These are phyloP conservation scores for Zygosaccharomyces pseudorouxii DNA, from an alignment of 805 yeast species.

Conservation along the genomic window DNA sequence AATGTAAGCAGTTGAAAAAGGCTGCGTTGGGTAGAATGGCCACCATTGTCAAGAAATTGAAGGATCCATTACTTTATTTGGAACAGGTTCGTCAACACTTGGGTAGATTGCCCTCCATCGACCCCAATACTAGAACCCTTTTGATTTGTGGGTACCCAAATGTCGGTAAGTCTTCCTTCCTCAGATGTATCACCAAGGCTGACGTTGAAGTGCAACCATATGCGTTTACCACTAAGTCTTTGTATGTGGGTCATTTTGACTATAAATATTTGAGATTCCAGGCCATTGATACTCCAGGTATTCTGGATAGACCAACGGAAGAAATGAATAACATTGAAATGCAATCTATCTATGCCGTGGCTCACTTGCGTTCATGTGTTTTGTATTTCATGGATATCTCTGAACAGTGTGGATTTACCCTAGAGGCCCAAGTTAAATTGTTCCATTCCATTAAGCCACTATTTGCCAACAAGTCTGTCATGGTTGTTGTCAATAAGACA, in stretches of 20 bases:
- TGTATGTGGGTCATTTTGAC: slow-evolving; percentile 98
- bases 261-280: slow-evolving; percentile 96
- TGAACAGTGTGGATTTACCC: slow-evolving; percentile 97
- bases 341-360: slow-evolving; percentile 98
- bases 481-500: slow-evolving; percentile 92
- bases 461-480: slow-evolving; percentile 92
- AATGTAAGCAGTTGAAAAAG: slow-evolving; percentile 96
- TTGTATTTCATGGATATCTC: slow-evolving; percentile 97
- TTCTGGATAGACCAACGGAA: slow-evolving; percentile 96
- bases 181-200: slow-evolving; percentile 90
- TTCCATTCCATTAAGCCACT: slow-evolving; percentile 96
- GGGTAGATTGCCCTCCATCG: slow-evolving; percentile 96
- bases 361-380: slow-evolving; percentile 94
- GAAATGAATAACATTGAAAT: slow-evolving; percentile 99
- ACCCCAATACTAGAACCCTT: slow-evolving; percentile 96
- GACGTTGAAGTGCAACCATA: slow-evolving; percentile 99
- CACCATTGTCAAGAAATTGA: slow-evolving; percentile 89
- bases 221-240: slow-evolving; percentile 96
- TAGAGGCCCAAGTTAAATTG: slow-evolving; percentile 94
- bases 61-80: slow-evolving; percentile 86
- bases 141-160: slow-evolving; percentile 98
- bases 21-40: slow-evolving; percentile 99
- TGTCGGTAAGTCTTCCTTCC: slow-evolving; percentile 96
- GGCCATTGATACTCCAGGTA: slow-evolving; percentile 99
- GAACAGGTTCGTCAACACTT: slow-evolving; percentile 99